These are phyloP conservation scores for Aspergillus sp. DNA, from an alignment of 2,329 filamentous ascomycete species.

Conservation along the genomic window DNA sequence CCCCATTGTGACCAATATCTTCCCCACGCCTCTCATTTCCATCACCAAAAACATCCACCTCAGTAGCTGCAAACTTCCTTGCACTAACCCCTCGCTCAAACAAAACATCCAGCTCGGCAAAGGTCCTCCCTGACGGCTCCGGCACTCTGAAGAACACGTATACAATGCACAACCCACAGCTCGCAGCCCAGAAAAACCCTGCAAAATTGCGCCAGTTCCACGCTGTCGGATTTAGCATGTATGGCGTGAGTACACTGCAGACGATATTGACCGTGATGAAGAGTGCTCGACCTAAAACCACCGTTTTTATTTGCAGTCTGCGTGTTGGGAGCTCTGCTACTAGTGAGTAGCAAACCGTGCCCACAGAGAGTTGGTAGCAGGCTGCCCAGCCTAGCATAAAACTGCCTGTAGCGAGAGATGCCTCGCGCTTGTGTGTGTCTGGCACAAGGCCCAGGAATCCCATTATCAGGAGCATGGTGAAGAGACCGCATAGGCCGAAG, in stretches of 20 bases:
- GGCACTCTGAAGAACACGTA: constrained; percentile 83
- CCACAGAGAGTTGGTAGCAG: constrained; percentile 83
- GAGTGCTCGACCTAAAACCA: constrained; percentile 79
- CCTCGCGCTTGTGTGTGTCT: constrained; percentile 59
- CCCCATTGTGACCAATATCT: constrained; percentile 2
- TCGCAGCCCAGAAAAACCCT: constrained; percentile 85
- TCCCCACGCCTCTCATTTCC: constrained; percentile 32
- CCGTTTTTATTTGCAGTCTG: constrained; percentile 85
- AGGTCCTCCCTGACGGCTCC: constrained; percentile 77
- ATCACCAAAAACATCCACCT: constrained; percentile 60
- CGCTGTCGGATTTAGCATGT: constrained; percentile 85
- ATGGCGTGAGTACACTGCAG: constrained; percentile 79
- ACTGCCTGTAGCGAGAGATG: constrained; percentile 76
- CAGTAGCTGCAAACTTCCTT: constrained; percentile 68
- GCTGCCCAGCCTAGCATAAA: constrained; percentile 85
- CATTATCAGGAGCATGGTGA: constrained; percentile 76
- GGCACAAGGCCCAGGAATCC: constrained; percentile 81
- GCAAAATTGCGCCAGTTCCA: constrained; percentile 89
- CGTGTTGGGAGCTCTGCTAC: constrained; percentile 83
- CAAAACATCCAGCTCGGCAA: constrained; percentile 82
- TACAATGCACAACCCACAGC: constrained; percentile 78
- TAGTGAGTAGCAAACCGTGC: constrained; percentile 86
- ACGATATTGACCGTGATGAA: constrained; percentile 83
- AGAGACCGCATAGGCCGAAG: constrained; percentile 74
- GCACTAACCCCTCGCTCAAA: constrained; percentile 76